Percentiles rank a stretch among this genome's conserved stretches.
Conservation (phyloP, 495 filamentous ascomycete genomes). For the Neurospora tetraspora region DNA sequence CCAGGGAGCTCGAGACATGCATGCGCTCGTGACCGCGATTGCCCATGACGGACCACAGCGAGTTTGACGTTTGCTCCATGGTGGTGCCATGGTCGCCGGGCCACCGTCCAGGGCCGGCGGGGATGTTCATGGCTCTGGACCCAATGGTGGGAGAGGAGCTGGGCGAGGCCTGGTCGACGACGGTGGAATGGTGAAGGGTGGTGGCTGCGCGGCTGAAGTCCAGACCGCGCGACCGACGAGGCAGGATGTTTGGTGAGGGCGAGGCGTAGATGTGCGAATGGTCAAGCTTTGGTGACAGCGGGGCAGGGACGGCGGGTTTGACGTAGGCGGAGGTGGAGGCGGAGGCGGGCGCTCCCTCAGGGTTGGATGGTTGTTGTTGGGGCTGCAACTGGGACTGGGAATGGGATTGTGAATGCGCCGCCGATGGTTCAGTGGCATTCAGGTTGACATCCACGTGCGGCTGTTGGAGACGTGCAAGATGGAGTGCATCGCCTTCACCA, state of each 20-base stretch:
- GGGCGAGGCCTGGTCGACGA: conserved; percentile 82
- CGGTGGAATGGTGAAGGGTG: conserved; percentile 88
- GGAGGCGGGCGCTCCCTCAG: conserved; percentile 8
- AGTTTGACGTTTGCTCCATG: conserved; percentile 27
- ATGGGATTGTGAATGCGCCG: background rate
- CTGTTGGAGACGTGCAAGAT: background rate
- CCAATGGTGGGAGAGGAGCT: conserved; percentile 84
- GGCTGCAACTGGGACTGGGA: background rate
- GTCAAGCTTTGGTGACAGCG: conserved; percentile 80
- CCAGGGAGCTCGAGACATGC: conserved; percentile 72
- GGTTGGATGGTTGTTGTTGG: background rate
- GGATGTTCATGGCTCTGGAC: conserved; percentile 71
- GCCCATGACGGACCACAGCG: conserved; percentile 39
- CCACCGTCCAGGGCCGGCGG: conserved; percentile 25
- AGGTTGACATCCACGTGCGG: background rate
- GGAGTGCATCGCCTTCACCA: conserved; percentile 2
- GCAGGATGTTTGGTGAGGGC: conserved; percentile 58
- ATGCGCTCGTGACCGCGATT: conserved; percentile 48
- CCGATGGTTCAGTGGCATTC: background rate
- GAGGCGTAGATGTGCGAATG: conserved; percentile 74
- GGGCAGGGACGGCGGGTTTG: conserved; percentile 40
- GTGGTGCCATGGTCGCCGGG: conserved; percentile 23
- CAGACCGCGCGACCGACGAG: conserved; percentile 73
- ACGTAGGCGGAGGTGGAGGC: conserved; percentile 40
- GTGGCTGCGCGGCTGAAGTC: conserved; percentile 93